Evolutionary conservation across 2,329 filamentous ascomycete genomes (phyloP), one percentile per base, ranked within the genome.

Genomic region (Ploettnerulaceae sp.): DNA sequence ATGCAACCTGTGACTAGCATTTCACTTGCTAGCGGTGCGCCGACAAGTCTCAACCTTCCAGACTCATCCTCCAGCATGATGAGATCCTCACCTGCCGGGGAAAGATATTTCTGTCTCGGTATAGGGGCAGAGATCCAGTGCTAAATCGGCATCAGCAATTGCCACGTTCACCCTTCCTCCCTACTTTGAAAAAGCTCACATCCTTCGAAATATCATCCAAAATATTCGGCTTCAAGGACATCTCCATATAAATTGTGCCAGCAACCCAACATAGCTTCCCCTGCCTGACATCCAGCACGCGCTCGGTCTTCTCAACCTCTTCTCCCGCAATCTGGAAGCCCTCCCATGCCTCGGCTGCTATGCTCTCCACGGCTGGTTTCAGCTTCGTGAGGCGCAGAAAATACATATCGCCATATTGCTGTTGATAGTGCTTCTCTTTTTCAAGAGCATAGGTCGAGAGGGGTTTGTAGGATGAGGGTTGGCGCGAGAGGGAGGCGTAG

Each of bases 321-420:
- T 95, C 88, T 28, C 81, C 86, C 5, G 79, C 87, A 56, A 97
- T 82, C 62, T 84, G 77, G 44, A 88, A 84, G 41, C 79, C 84
- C 36, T 79, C 75, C 89, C 93, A 98, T 5, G 84, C 81, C 25
- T 83, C 81, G 12, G 71, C 68, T 0, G 90, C 91, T 40, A 86
- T 75, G 52, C 77, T 68, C 58, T 95, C 87, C 0, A 95, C 86
- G 0, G 79, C 76, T 7, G 89, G 86, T 68, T 91, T 96, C 65
- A 98, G 79, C 67, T 86, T 86, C 28, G 88, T 81, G 18, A 98
- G 76, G 9, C 93, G 86, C 58, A 96, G 66, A 64, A 96, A 98
- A 74, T 98, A 98, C 80, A 97, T 91, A 67, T 98, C 93, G 53
- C 86, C 88, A 76, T 87, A 98, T 69, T 98, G 93, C 66, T 97